These are phyloP conservation scores for Scedosporium apiospermum DNA, from an alignment of 2,329 filamentous ascomycete genomes.

Conservation along the genomic window DNA sequence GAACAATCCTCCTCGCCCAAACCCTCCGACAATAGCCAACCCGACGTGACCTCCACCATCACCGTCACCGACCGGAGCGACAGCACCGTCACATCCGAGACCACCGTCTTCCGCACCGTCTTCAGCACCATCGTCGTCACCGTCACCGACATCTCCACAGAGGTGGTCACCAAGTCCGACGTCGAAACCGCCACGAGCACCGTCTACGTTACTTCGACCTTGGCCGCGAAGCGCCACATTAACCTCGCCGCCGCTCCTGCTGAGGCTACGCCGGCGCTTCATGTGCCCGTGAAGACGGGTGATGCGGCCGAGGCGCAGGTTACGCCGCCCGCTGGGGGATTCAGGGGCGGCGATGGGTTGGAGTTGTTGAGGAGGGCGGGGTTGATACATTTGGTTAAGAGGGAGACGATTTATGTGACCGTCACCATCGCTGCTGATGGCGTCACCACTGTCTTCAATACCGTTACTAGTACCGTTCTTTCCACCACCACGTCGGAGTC, in stretches of 20 bases:
- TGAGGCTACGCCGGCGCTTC: conserved; percentile 11
- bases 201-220: conserved; percentile 24
- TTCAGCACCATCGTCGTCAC: conserved; percentile 22
- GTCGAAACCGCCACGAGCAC: conserved; percentile 25
- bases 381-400: conserved; percentile 15
- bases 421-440: conserved; percentile 21
- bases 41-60: conserved; percentile 12
- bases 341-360: background rate
- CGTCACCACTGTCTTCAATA: conserved; percentile 12
- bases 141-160: conserved; percentile 23
- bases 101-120: conserved; percentile 13
- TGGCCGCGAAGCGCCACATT: conserved; percentile 23
- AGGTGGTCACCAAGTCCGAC: conserved; percentile 25
- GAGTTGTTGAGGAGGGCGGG: conserved; percentile 6
- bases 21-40: background rate
- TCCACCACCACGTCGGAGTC: conserved; percentile 19
- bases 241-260: conserved; percentile 12
- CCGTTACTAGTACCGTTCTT: conserved; percentile 21
- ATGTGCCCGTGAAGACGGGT: conserved; percentile 12
- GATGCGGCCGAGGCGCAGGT: background rate
- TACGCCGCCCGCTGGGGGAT: background rate
- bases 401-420: conserved; percentile 21
- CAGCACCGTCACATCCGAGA: conserved; percentile 14
- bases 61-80: conserved; percentile 20
- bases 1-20: background rate